Conservation (phyloP, 768 basidiomycete genomes). For the Leccinum fibrillosum region DNA sequence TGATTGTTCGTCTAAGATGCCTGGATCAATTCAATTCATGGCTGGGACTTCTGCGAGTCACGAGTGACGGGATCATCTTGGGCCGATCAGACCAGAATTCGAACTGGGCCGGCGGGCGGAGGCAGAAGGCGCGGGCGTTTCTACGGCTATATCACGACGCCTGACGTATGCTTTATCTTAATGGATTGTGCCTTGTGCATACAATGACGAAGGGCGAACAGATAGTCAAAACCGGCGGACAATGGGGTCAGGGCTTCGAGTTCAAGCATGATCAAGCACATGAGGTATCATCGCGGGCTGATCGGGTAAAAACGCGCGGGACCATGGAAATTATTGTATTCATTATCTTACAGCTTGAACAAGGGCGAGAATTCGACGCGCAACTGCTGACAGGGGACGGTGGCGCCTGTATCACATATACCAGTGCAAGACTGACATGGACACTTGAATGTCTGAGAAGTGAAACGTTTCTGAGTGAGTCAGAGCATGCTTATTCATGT, state of each 20-base stretch:
- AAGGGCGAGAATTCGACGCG: background rate
- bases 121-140: background rate
- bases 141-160: background rate
- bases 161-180: background rate
- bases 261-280: conserved; percentile 4
- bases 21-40: background rate
- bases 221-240: conserved; percentile 18
- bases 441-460: background rate
- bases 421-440: background rate
- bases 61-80: background rate
- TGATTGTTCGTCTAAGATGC: background rate
- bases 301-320: background rate
- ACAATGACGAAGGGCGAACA: conserved; percentile 4
- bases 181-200: background rate
- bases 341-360: background rate
- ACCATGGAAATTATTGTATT: background rate
- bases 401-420: background rate
- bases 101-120: background rate
- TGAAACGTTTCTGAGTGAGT: background rate
- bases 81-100: background rate
- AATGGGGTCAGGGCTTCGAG: conserved; percentile 9
- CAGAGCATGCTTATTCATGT: background rate
- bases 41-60: background rate
- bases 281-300: conserved; percentile 10
- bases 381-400: background rate